These are phyloP conservation scores for Parsonsia alboflavescens DNA, from an alignment of 257 asterid genomes.

Conservation along the genomic window DNA sequence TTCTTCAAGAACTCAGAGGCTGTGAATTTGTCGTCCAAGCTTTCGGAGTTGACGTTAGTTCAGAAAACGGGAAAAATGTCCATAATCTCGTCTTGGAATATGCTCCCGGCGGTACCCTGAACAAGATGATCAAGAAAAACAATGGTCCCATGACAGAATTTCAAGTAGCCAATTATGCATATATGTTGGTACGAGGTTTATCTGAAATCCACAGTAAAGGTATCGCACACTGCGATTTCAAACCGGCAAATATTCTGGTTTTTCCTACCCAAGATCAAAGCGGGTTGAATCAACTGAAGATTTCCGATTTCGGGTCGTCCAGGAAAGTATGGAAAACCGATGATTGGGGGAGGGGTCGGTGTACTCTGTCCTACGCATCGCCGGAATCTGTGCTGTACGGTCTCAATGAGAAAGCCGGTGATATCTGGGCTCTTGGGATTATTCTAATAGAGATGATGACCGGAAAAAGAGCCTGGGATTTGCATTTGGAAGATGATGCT, in stretches of 20 bases:
- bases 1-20: background rate
- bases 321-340: background rate
- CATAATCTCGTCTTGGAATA: constrained; percentile 12
- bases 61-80: background rate
- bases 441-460: too few species aligned
- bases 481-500: too few species aligned
- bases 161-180: background rate
- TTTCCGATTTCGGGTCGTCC: constrained; percentile 20
- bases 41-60: constrained; percentile 5
- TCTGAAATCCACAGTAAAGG: background rate
- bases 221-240: constrained; percentile 18
- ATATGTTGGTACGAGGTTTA: background rate
- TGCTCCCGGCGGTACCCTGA: background rate
- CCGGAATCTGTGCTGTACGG: too few species aligned
- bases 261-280: background rate
- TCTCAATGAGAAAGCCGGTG: too few species aligned
- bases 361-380: too few species aligned
- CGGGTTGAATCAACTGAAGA: background rate
- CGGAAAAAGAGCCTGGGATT: too few species aligned
- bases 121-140: background rate
- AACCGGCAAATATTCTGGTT: constrained; percentile 15
- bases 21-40: background rate
- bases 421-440: too few species aligned
- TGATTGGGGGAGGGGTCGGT: background rate
- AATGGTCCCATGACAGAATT: background rate